Base-by-base conservation (phyloP, 495 filamentous ascomycete genomes). In the Penicillium herquei region DNA sequence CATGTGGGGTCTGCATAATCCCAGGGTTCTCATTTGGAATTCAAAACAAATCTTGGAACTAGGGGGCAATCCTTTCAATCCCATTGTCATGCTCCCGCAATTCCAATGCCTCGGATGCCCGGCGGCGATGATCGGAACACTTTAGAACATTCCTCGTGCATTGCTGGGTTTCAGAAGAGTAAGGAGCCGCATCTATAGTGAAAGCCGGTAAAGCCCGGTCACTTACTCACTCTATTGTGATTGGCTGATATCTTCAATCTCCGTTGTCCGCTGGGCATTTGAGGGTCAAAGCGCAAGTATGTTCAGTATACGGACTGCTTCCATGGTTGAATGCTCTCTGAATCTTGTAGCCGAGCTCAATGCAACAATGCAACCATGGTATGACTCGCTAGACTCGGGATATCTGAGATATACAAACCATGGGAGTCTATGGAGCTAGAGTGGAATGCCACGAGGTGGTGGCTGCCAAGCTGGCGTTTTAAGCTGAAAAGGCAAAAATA, bases 101-200 rank as follows among this genome's bases (percentile, higher is more conserved):
- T 26, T 2, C 21, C 1, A 26, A 4, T 26, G 21, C 21, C 21
- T 26, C 21, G 21, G 21, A 26, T 26, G 21, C 21, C 21, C 21
- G 21, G 21, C 21, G 21, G 21, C 21, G 21, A 26, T 2, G 21
- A 26, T 26, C 21, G 21, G 21, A 26, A 26, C 21, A 26, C 4
- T 4, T 26, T 26, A 26, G 21, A 26, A 26, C 21, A 26, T 26
- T 26, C 21, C 14, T 18, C 18, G 10, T 32, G 17, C 21, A 34
- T 13, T 17, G n/a, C 16, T 32, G 35, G 13, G 51, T 34, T 44
- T 35, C 51, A 44, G 14, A 2, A 44, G 46, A 17, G 30, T 40
- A 13, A 35, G 47, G 54, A 56, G 54, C 54, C 54, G 48, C 54
- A 40, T 51, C 39, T 33, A 49, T 39, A 30, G 37, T 55, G 43